Conservation (phyloP, 2,329 filamentous ascomycete species). For the Zasmidium angulare region DNA sequence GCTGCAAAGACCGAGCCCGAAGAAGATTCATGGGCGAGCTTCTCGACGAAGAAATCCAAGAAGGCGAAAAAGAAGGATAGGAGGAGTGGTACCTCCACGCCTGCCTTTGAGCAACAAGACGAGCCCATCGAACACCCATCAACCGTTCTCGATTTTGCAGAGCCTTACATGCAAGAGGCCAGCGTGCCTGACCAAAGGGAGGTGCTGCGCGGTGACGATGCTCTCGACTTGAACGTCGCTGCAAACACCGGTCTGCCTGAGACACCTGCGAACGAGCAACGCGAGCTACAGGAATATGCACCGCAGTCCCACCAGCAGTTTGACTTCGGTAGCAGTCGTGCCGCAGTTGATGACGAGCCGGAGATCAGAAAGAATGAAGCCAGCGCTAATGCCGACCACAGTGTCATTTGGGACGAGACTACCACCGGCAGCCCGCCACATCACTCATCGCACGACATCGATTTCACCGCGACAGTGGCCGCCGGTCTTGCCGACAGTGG, state of each 20-base stretch:
- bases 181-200: too few relatives aligned
- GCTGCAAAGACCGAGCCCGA: conserved; percentile 3
- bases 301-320: neutral
- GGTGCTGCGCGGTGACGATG: neutral
- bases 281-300: neutral
- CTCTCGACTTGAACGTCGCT: neutral
- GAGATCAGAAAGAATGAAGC: neutral
- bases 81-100: conserved; percentile 19
- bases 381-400: neutral
- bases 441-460: conserved; percentile 37
- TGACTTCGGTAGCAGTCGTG: too few relatives aligned
- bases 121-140: neutral
- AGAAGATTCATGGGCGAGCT: conserved; percentile 22
- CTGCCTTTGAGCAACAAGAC: neutral
- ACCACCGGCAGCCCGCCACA: neutral
- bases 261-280: neutral
- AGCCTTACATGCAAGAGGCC: neutral
- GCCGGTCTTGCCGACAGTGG: conserved; percentile 48
- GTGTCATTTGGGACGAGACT: neutral
- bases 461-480: conserved; percentile 50
- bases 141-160: neutral
- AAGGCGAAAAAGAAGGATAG: conserved; percentile 45
- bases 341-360: neutral
- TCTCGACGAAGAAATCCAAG: conserved; percentile 37
- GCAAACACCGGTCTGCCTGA: neutral